phyloP scores from a whole-genome alignment of 1,139 yeast genomes.

The Pichia kudriavzevii region DNA sequence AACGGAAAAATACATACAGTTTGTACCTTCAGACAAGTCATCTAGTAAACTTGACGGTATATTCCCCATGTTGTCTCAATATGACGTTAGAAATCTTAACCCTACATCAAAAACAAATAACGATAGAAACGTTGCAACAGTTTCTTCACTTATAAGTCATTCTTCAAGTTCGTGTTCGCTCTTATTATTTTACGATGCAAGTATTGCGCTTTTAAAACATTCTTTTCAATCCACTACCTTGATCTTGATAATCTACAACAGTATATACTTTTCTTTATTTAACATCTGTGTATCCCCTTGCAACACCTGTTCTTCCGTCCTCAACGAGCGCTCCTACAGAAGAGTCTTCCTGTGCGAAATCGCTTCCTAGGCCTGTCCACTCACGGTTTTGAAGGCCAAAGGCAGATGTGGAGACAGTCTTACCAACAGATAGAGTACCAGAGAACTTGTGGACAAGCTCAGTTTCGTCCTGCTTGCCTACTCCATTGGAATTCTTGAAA shows the following conservation, averaged over 20 bases:
- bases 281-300: constrained; percentile 57
- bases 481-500: constrained; percentile 10
- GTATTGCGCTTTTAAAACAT: no score
- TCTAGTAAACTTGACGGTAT: constrained; percentile 29
- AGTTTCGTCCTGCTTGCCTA: constrained; percentile 22
- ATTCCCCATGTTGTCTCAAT: constrained; percentile 24
- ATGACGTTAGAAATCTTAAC: neutral
- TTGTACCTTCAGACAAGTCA: constrained; percentile 30
- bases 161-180: no score
- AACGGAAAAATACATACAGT: constrained; percentile 24
- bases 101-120: neutral
- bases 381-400: constrained; percentile 58
- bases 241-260: no score
- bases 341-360: constrained; percentile 37
- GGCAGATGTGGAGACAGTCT: constrained; percentile 88
- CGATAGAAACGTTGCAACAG: no score
- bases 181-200: no score
- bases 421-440: constrained; percentile 55
- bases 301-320: constrained; percentile 80
- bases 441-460: constrained; percentile 51
- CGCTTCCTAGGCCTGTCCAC: constrained; percentile 94
- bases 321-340: constrained; percentile 66
- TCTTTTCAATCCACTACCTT: no score
- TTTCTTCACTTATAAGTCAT: no score
- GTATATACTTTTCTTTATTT: no score